Evolutionary conservation across 805 yeast species (phyloP).

Genomic region (Debaryomyces maramus): DNA sequence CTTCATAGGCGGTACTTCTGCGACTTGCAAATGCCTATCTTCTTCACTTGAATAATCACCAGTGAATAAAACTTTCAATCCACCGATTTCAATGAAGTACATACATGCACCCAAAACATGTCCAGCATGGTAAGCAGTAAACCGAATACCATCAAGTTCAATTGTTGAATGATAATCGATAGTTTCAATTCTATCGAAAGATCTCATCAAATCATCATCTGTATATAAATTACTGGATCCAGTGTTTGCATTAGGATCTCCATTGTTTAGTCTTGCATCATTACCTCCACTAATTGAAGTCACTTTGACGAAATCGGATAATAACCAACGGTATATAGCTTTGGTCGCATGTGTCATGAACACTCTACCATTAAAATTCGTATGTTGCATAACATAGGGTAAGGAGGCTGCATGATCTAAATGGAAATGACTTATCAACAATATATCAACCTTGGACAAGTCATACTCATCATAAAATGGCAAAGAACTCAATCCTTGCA

Average conservation of each 20-base stretch:
- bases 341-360: conserved; percentile 99
- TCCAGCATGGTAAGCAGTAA: conserved; percentile 99
- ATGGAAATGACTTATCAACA: conserved; percentile 92
- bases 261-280: conserved; percentile 24
- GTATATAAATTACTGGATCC: conserved; percentile 63
- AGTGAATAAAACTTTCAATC: conserved; percentile 82
- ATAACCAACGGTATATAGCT: conserved; percentile 94
- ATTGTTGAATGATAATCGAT: conserved; percentile 94
- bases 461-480: conserved; percentile 98
- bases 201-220: conserved; percentile 84
- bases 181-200: conserved; percentile 89
- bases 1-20: conserved; percentile 84
- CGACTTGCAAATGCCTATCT: conserved; percentile 91
- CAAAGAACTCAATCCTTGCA: conserved; percentile 81
- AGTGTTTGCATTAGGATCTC: conserved; percentile 13
- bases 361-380: conserved; percentile 91
- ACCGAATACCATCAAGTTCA: conserved; percentile 90
- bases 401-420: conserved; percentile 97
- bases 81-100: conserved; percentile 94
- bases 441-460: conserved; percentile 77
- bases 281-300: conserved; percentile 60
- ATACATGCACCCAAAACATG: conserved; percentile 98
- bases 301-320: conserved; percentile 92
- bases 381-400: conserved; percentile 97
- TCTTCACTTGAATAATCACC: conserved; percentile 97